Percentiles rank a stretch among this genome's conserved stretches.
These are phyloP conservation scores for Ophiostoma fasciatum DNA, from an alignment of 2,329 filamentous ascomycete genomes.

Conservation along the genomic window DNA sequence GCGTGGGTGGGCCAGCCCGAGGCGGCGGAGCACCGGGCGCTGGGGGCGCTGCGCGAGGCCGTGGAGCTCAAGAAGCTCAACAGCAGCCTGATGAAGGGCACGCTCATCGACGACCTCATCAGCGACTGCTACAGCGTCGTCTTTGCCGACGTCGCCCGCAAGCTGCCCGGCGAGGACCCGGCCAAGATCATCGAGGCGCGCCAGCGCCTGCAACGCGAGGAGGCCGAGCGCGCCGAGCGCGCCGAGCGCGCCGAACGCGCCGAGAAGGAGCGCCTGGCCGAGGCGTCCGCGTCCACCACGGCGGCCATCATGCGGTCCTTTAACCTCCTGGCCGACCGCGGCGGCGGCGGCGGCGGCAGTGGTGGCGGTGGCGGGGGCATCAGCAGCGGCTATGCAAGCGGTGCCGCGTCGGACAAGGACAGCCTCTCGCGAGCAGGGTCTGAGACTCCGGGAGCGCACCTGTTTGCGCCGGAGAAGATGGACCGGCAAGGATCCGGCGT, in stretches of 20 bases:
- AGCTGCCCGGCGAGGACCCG: conserved; percentile 36
- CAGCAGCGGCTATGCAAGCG: too few relatives aligned
- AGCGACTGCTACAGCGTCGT: conserved; percentile 75
- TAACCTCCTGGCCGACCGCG: conserved; percentile 8
- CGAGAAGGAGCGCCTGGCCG: conserved; percentile 8
- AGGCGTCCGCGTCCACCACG: conserved; percentile 9
- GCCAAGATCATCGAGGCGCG: conserved; percentile 31
- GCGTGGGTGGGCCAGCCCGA: conserved; percentile 34
- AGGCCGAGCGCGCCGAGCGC: conserved; percentile 14
- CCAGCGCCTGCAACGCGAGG: conserved; percentile 18
- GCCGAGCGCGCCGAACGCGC: conserved; percentile 10
- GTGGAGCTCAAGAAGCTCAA: conserved; percentile 60
- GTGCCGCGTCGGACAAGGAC: conserved; percentile 2
- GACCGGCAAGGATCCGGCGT: conserved; percentile 23
- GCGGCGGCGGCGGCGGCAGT: background rate
- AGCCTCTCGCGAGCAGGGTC: conserved; percentile 10
- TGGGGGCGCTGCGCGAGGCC: conserved; percentile 41
- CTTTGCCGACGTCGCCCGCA: conserved; percentile 51
- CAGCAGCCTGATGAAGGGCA: conserved; percentile 70
- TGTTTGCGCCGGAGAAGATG: conserved; percentile 17
- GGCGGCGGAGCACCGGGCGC: conserved; percentile 24
- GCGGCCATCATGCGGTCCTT: conserved; percentile 13
- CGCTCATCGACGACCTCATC: conserved; percentile 82
- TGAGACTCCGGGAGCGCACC: conserved; percentile 10
- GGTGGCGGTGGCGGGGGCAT: too few relatives aligned